Evolutionary conservation across 2,329 filamentous ascomycete species (phyloP).

Genomic region (Coleophoma crateriformis): DNA sequence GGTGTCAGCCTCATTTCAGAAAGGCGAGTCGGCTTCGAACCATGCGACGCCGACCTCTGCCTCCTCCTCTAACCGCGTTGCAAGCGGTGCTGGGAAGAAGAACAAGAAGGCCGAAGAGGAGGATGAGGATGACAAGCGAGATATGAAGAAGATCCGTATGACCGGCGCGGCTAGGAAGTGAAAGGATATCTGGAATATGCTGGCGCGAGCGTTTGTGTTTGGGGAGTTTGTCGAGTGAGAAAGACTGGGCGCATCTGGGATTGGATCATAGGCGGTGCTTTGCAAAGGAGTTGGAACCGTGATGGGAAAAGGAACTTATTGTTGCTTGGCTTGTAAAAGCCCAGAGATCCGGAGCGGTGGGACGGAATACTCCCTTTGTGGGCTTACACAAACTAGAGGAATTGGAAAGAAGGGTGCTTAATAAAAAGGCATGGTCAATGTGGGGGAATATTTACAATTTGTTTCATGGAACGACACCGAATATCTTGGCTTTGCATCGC

Average conservation of each 20-base stretch:
- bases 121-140: constrained; percentile 33
- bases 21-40: constrained; percentile 37
- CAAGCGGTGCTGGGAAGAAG: constrained; percentile 37
- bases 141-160: constrained; percentile 21
- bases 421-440: too few species aligned
- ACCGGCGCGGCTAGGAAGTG: constrained; percentile 13
- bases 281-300: not conserved
- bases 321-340: too few species aligned
- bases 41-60: constrained; percentile 51
- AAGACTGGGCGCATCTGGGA: not conserved
- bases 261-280: not conserved
- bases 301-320: too few species aligned
- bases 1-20: constrained; percentile 46
- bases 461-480: too few species aligned
- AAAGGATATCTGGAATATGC: not conserved
- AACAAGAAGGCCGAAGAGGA: constrained; percentile 41
- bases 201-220: not conserved
- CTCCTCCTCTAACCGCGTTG: constrained; percentile 29
- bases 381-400: too few species aligned
- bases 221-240: not conserved
- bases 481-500: too few species aligned
- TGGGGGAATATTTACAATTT: too few species aligned
- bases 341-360: too few species aligned
- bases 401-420: too few species aligned
- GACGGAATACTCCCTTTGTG: too few species aligned